Base-by-base conservation (phyloP, 2,329 filamentous ascomycete species). In the Didymosphaeria variabile region DNA sequence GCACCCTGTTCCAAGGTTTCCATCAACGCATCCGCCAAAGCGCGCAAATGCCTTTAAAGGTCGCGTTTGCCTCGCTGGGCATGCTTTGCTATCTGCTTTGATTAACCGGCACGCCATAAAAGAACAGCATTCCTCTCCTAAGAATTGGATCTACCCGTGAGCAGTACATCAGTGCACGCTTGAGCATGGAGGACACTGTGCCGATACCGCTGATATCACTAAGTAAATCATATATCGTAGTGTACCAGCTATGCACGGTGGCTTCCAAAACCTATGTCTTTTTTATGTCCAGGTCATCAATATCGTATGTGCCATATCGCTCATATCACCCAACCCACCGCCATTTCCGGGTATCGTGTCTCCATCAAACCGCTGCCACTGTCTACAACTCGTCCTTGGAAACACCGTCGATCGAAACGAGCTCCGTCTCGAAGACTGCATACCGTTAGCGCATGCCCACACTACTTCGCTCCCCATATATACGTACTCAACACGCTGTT, bases 351-450 rank as follows among this genome's bases (percentile, higher is more conserved):
- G 42, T 55, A 55, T 55, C 53, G 53, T 31, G 31, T 47, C 29
- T 42, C 29, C 40, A n/a, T 55, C 53, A 29, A 8, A 12, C 32
- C 32, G 26, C 21, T 23, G 42, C 15, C 26, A n/a, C 54, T 21
- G 19, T 63, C 61, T 76, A 78, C 68, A 79, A 69, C 67, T 80
- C 78, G 54, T 79, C 78, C 68, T 79, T 79, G 56, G 70, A 71
- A 23, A 94, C 91, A 32, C 93, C 93, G 31, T 88, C 84, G 73
- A 97, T 97, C 58, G 86, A 88, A 65, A 97, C 85, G 70, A 98
- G 82, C 82, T 97, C 93, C 54, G 93, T 97, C 84, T 97, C 92
- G 77, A 97, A 97, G 66, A 98, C 89, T 91, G 70, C 49, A 6
- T 50, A 19, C 52, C 32, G 57, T 75, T 60, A 75, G 69, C 58